Base-by-base conservation (phyloP, 1,139 yeast species). In the Debaryomyces nepalensis region DNA sequence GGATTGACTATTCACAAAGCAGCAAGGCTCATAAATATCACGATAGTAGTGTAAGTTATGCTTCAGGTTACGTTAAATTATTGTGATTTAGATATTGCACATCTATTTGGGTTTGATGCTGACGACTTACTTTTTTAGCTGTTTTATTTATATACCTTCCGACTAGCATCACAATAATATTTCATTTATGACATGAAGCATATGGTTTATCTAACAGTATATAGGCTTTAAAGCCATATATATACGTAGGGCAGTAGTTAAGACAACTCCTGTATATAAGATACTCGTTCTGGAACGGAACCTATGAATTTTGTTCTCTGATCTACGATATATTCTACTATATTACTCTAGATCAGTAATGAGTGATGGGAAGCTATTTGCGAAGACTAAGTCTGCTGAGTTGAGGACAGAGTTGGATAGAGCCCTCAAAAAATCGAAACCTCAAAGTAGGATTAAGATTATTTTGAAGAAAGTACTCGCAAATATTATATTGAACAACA, bases 41-140 rank as follows among this genome's bases (percentile, higher is more conserved):
- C 15, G 97, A 90, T 40, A 81, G 91, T 53, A 84, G 97, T 66
- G 96, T 93, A 34, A 85, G 95, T 45, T 93, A 93, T 60, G 96
- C 95, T 1, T 80, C 96, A 37, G 98, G 95, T 0, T 87, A 79
- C 57, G 87, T 63, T 7, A 22, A 24, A 8, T 34, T 34, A 24
- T n/a, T 18, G 10, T 34, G 22, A 34, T 10, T 16, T 18, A 9
- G 4, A 10, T 26, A 11, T 4, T 29, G 15, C n/a, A 21, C 21
- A 16, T 5, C 19, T 29, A 10, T 14, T 16, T 16, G 20, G 5
- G 22, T 19, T 21, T 6, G 10, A 2, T 12, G 7, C n/a, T 31
- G 26, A n/a, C 23, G 6, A 11, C 20, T 11, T 11, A 31, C 21
- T 22, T 14, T 11, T n/a, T 19, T 20, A 18, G 8, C 8, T 16